A percentile compares a stretch with the other conserved stretches of the same genome.
Conservation (phyloP, 176 grass and related monocot genomes). For the Sorghum bicolor region DNA sequence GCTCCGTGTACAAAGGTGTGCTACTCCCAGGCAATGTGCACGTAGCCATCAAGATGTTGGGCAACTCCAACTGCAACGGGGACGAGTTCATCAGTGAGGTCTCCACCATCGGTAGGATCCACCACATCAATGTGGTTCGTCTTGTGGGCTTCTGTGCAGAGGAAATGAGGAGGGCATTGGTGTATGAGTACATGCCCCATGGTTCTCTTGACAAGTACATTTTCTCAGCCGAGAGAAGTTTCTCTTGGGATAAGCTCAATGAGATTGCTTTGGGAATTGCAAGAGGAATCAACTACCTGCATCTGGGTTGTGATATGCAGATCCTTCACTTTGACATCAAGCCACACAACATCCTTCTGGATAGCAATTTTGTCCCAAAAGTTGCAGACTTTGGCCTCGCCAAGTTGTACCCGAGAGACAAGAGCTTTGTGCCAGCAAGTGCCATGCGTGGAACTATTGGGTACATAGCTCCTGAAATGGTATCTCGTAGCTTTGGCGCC, state of each 20-base stretch:
- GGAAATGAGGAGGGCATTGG: conserved; percentile 26
- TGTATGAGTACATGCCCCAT: conserved; percentile 49
- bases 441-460: conserved; percentile 44
- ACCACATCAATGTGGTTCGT: conserved; percentile 43
- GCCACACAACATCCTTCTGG: conserved; percentile 39
- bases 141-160: conserved; percentile 41
- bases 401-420: conserved; percentile 41
- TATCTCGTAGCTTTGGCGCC: conserved; percentile 37
- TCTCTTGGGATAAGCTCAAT: conserved; percentile 34
- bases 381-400: conserved; percentile 48
- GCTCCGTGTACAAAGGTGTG: conserved; percentile 37
- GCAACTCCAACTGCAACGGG: conserved; percentile 31
- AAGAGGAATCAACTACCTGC: conserved; percentile 47
- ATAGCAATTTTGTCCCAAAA: conserved; percentile 38
- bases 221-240: conserved; percentile 16
- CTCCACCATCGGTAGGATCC: conserved; percentile 37
- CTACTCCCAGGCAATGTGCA: not conserved
- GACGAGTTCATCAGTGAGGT: conserved; percentile 57
- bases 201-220: conserved; percentile 51
- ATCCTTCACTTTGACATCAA: conserved; percentile 62
- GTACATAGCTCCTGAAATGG: conserved; percentile 46
- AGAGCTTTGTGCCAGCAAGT: conserved; percentile 12
- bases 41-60: conserved; percentile 42
- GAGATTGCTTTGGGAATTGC: conserved; percentile 34
- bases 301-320: conserved; percentile 32